Evolutionary conservation across 2,329 filamentous ascomycete species (phyloP).

Genomic region (Rutstroemia sp.): DNA sequence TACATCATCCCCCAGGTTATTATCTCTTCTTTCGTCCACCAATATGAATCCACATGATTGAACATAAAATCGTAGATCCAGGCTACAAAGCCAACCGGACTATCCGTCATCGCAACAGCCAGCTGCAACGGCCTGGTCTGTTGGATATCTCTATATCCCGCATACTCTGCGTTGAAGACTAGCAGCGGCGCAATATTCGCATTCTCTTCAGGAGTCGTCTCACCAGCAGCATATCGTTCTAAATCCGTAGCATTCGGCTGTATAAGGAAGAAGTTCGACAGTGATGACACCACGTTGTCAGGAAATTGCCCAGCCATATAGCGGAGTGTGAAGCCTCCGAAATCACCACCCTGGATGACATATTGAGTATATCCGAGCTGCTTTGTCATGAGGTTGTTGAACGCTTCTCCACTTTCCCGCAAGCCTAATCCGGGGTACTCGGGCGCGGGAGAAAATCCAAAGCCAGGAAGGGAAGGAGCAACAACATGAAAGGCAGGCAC

Average conservation of each 20-base stretch:
- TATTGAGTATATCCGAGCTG: constrained; percentile 30
- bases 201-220: constrained; percentile 5
- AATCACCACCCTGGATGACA: constrained; percentile 22
- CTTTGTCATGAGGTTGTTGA: constrained; percentile 34
- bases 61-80: constrained; percentile 24
- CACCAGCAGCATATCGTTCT: background rate
- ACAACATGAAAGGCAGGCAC: constrained; percentile 38
- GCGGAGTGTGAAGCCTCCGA: constrained; percentile 13
- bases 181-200: background rate
- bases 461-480: constrained; percentile 43
- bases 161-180: background rate
- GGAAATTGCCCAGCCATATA: constrained; percentile 2
- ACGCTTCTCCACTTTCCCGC: constrained; percentile 27
- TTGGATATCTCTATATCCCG: constrained; percentile 6
- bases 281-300: background rate
- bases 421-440: constrained; percentile 35
- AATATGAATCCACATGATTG: background rate
- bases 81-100: constrained; percentile 27
- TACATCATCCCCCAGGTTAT: constrained; percentile 23
- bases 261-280: constrained; percentile 11
- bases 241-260: constrained; percentile 10
- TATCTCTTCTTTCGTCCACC: constrained; percentile 16
- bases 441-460: constrained; percentile 37
- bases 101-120: constrained; percentile 26
- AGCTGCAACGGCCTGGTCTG: constrained; percentile 1